A percentile compares a stretch with the other conserved stretches of the same genome.
Conservation (phyloP, 2,329 filamentous ascomycete species). For the Fusarium kyushuense region DNA sequence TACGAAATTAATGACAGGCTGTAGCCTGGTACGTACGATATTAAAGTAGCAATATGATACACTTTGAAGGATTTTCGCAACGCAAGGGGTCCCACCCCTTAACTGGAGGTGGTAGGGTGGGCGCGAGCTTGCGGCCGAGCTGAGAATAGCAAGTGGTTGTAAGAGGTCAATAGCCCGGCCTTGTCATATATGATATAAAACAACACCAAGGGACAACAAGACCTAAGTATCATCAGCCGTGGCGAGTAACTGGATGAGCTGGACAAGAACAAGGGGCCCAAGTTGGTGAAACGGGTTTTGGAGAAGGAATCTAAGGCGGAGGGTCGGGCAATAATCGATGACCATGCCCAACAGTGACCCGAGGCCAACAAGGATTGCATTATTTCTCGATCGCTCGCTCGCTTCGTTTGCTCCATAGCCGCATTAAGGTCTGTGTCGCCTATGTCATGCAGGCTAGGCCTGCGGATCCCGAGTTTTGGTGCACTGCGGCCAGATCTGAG, state of each 20-base stretch:
- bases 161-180: conserved; percentile 10
- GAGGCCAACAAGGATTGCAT: conserved; percentile 17
- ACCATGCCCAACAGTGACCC: conserved; percentile 2
- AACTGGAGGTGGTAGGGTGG: conserved; percentile 28
- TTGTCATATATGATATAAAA: conserved; percentile 18
- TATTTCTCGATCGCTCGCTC: conserved; percentile 14
- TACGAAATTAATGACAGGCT: conserved; percentile 12
- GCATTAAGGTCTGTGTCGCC: conserved; percentile 31
- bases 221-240: conserved; percentile 2
- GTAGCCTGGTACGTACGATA: neutral
- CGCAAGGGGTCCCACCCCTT: conserved; percentile 12
- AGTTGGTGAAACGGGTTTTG: conserved; percentile 2
- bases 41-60: conserved; percentile 12
- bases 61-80: conserved; percentile 13
- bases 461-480: conserved; percentile 11
- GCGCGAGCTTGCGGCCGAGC: conserved; percentile 38
- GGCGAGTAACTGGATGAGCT: conserved; percentile 1
- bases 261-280: neutral
- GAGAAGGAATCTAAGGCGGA: conserved; percentile 4
- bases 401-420: conserved; percentile 14
- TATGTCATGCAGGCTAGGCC: conserved; percentile 27
- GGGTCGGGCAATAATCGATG: conserved; percentile 1
- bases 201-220: conserved; percentile 10
- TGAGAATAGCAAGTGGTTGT: conserved; percentile 25
- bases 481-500: conserved; percentile 2